Base-by-base conservation (phyloP, 2,329 filamentous ascomycete genomes). In the Xylaria sp. region DNA sequence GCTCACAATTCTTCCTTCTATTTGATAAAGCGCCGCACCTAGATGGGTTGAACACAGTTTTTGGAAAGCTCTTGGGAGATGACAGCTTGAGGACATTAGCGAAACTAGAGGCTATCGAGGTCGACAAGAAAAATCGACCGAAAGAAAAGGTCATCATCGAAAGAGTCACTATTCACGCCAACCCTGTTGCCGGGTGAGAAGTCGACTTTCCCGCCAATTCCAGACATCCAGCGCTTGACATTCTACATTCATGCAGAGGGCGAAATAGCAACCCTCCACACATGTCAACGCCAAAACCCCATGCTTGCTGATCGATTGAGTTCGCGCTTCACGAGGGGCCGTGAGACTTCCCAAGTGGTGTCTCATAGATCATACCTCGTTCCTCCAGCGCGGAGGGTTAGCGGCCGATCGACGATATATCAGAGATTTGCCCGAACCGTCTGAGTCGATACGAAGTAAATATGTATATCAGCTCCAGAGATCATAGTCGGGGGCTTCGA, bases 11-110 rank as follows among this genome's bases (percentile, higher is more conserved):
- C 78, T 96, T 93, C 75, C 81, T 95, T 63, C 87, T 88, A 1
- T 90, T 93, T 69, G 90, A 90, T 62, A 87, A 90, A 67, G 90
- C 91, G 25, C 85, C 90, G 37, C 92, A 95, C 77, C 80, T 96
- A 41, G 92, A 95, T 74, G 91, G 91, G 4, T 85, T 92, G 73
- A 95, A 95, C 73, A 93, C 91, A 0, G 88, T 94, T 1, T 94
- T 96, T 77, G 91, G 91, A 10, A 88, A 89, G 74, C 81, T 94
- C 33, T 81, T 89, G 58, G 87, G 85, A 37, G 87, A 89, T 68
- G 86, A 87, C 44, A 83, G 85, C 58, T 70, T 87, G 48, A 85
- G 81, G 35, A 90, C 89, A 4, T 76, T 95, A 68, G 85, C 87
- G 57, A 87, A 85, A 74, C 83, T 95, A 71, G 91, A 95, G 79